Evolutionary conservation across 2,329 filamentous ascomycete species (phyloP).

Genomic region (Fusarium pininemorale): DNA sequence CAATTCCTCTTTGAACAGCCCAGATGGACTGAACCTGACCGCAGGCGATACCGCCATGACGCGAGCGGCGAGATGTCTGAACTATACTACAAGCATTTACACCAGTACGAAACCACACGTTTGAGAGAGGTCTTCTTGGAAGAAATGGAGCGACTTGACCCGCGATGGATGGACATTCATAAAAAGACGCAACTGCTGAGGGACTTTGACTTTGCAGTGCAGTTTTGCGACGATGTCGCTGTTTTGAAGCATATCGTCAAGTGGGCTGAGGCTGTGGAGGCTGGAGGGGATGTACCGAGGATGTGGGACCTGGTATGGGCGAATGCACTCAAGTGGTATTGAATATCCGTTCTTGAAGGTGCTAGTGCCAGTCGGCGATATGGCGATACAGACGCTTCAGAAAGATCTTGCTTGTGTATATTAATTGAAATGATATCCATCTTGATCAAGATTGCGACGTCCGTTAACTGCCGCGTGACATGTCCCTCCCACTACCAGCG

Average conservation of each 20-base stretch:
- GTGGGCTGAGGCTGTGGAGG: constrained; percentile 1
- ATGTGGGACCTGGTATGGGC: background rate
- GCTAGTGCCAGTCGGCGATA: fast-evolving
- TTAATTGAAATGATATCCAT: background rate
- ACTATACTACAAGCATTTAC: constrained; percentile 51
- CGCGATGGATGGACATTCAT: constrained; percentile 42
- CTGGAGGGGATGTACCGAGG: background rate
- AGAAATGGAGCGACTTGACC: constrained; percentile 45
- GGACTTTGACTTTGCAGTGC: constrained; percentile 22
- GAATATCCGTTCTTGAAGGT: background rate
- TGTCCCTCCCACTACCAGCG: fast-evolving
- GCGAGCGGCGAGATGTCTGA: background rate
- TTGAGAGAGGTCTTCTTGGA: constrained; percentile 45
- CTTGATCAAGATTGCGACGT: background rate
- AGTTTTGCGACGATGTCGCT: constrained; percentile 4
- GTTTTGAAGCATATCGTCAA: background rate
- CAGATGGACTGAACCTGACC: constrained; percentile 1
- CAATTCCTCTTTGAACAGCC: constrained; percentile 46
- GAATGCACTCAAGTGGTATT: background rate
- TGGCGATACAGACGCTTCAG: fast-evolving
- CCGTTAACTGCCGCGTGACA: background rate
- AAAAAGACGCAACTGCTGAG: background rate
- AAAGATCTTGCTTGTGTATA: background rate
- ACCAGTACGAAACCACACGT: constrained; percentile 52
- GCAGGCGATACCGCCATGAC: constrained; percentile 32